Conservation (phyloP, 305 asterid species). For the Solanum hybrid region DNA sequence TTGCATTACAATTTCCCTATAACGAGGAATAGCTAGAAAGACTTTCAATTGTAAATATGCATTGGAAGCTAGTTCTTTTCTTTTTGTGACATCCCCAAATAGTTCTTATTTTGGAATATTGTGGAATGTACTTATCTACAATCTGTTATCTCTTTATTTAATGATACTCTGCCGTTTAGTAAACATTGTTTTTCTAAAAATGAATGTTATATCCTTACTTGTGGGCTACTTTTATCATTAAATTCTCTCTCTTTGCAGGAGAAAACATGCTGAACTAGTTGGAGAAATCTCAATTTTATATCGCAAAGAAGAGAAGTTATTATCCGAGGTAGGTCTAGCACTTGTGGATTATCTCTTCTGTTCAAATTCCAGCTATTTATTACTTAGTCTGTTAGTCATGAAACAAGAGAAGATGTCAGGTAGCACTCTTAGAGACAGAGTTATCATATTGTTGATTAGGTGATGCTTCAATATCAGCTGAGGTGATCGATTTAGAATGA, state of each 20-base stretch:
- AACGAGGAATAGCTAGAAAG: neutral
- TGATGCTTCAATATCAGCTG: neutral
- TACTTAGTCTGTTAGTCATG: neutral
- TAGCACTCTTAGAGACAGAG: neutral
- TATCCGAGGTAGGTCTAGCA: conserved; percentile 60
- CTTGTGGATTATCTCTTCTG: neutral
- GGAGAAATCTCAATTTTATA: conserved; percentile 80
- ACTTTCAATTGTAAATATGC: neutral
- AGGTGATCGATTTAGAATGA: neutral
- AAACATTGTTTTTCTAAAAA: neutral
- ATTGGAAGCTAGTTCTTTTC: neutral
- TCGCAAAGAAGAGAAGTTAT: conserved; percentile 80
- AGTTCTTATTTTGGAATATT: neutral
- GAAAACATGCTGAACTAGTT: conserved; percentile 90
- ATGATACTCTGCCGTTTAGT: neutral
- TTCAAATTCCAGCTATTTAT: neutral
- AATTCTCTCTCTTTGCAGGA: conserved; percentile 45
- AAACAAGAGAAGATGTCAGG: neutral
- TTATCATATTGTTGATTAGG: neutral
- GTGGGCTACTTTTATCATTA: neutral
- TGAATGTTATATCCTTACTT: neutral
- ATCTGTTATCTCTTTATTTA: neutral
- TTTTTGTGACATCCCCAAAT: neutral
- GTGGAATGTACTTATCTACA: neutral
- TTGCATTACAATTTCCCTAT: neutral